Base-by-base conservation (phyloP, 2,329 filamentous ascomycete genomes). In the Microdochium nivale region DNA sequence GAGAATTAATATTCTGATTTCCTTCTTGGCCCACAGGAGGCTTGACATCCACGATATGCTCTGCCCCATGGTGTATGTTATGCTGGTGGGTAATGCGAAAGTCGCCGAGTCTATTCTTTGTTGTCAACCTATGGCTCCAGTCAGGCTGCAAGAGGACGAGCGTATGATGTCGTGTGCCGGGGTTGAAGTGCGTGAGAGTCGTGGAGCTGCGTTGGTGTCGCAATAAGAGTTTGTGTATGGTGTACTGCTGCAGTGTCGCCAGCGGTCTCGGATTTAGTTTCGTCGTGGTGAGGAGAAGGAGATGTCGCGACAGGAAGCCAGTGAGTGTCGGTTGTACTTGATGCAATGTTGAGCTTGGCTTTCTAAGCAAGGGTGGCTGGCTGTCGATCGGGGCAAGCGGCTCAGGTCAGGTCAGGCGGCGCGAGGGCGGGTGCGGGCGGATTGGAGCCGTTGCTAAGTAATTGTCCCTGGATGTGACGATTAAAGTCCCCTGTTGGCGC, bases 1-100 rank as follows among this genome's bases (percentile, higher is more conserved):
- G 55, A 96, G 74, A 60, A 96, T 96, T 69, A 99, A 73, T 73
- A 99, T 99, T 62, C 94, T 79, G 58, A 96, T 96, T 75, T 99
- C 94, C 76, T 97, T 99, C 78, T 97, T 97, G 43, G 88, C 76
- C 85, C 87, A 97, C 56, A 95, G 63, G 55, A 95, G 74, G 70
- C 74, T 72, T 50, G 86, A 88, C 62, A 90, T 75, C 81, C 82
- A 85, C 68, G 82, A 86, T 67, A 85, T 73, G 62, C 77, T 76
- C 59, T 79, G 75, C 63, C 82, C 82, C 82, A 86, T 86, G 53
- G 70, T 80, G 70, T 54, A 50, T 56, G 56, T 49, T 35, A 48
- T 27, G 40, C 50, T 40, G 47, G 51, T 14, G 23, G 30, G 30
- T 44, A 43, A 27, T 50, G 49, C 37, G 27, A 25, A 11, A 9